Base-by-base conservation (phyloP, 768 basidiomycete genomes). In the Pleurotus tuber-regium region DNA sequence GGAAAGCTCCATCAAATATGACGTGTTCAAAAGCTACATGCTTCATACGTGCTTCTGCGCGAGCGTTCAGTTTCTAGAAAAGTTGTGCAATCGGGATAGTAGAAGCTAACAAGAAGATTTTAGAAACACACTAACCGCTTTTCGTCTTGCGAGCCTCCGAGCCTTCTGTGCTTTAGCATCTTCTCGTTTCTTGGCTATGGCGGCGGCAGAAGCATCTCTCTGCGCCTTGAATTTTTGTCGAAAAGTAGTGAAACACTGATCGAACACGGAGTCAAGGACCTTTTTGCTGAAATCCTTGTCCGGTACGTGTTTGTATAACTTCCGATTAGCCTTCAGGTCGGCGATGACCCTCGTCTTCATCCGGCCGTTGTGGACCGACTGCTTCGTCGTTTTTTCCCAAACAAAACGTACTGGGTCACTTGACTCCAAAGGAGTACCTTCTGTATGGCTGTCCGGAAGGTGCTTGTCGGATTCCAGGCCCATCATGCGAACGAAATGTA, bases 341-440 rank as follows among this genome's bases (percentile, higher is more conserved):
- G 70, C 70, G 18, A 89, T 61, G 6, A 88, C 63, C 7, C 82
- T 80, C 12, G 72, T 66, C 67, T 85, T 89, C 87, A 89, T 89
- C 11, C 78, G 75, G 8, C 75, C 71, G 53, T 90, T 90, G 59
- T 89, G 87, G 16, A 81, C 75, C 1, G 87, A 89, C 58, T 89
- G 85, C 54, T 82, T 86, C 9, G 78, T 72, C 2, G 88, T 90
- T 63, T 87, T 87, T 54, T 85, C 82, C 88, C 88, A 90, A 3
- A 88, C 83, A 56, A 89, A 89, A 16, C 87, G 83, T 11, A 89
- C 72, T 1, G 86, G 78, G n/a, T 83, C 76, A 18, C 72, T 62
- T 9, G 70, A 59, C 2, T 66, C 69, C 1, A 83, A 58, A 2
- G 66, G 59, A 9, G 64, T 68, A 12, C 80, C 83, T 59, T 89